Conservation (phyloP, 2,329 filamentous ascomycete genomes). For the Biscogniauxia marginata region DNA sequence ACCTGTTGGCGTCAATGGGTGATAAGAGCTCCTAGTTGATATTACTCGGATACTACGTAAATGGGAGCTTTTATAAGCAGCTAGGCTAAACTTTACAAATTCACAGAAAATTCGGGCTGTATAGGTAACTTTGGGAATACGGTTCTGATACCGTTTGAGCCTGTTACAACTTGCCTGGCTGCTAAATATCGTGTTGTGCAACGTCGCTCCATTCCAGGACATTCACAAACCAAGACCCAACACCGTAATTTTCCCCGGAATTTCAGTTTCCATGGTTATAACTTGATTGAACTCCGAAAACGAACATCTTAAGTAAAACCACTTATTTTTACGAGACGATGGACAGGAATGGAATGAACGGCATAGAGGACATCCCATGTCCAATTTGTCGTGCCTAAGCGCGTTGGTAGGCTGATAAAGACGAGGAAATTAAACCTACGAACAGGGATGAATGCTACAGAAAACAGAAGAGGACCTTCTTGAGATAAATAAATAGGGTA, state of each 20-base stretch:
- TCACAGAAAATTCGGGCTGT: too few species aligned
- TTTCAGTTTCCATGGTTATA: neutral
- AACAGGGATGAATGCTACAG: neutral
- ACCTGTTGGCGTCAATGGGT: too few species aligned
- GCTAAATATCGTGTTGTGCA: neutral
- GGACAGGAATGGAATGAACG: neutral
- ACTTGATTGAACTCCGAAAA: neutral
- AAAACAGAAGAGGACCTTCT: too few species aligned
- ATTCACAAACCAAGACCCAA: neutral
- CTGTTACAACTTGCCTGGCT: neutral
- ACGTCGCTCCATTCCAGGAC: neutral
- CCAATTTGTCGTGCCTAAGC: neutral
- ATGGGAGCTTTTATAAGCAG: too few species aligned
- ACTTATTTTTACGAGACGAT: neutral
- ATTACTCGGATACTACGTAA: too few species aligned
- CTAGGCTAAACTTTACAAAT: too few species aligned
- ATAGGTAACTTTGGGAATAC: too few species aligned
- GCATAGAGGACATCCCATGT: neutral
- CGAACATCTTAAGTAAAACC: neutral
- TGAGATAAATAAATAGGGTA: too few species aligned
- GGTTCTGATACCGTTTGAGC: too few species aligned
- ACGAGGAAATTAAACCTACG: neutral
- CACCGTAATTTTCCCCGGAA: too few species aligned
- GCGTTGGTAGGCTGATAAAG: neutral
- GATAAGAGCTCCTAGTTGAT: too few species aligned